phyloP scores from a whole-genome alignment of 257 asterid genomes.

The Schizonepeta tenuifolia region DNA sequence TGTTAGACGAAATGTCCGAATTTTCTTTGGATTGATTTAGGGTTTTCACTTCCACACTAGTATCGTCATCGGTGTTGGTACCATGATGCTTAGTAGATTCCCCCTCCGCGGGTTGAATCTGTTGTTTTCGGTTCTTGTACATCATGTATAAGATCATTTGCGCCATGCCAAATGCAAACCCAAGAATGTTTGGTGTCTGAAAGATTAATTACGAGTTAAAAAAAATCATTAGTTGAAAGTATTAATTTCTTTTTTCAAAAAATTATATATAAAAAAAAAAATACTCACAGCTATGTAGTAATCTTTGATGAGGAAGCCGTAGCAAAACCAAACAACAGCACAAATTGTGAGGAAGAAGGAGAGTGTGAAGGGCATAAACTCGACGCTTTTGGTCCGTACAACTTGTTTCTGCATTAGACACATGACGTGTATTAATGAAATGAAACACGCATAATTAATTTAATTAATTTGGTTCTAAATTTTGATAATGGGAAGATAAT shows the following conservation, averaged over 20 bases:
- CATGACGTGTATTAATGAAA: neutral
- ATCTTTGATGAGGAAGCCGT: slow-evolving; percentile 67
- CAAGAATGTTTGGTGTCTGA: slow-evolving; percentile 53
- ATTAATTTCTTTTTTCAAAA: too few species aligned
- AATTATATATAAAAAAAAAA: too few species aligned
- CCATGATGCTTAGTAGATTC: slow-evolving; percentile 30
- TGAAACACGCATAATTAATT: neutral
- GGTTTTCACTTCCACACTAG: neutral
- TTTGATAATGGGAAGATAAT: too few species aligned
- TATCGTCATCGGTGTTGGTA: neutral
- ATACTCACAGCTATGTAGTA: slow-evolving; percentile 73
- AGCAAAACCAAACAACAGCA: slow-evolving; percentile 80
- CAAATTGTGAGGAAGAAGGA: slow-evolving; percentile 77
- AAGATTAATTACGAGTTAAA: neutral
- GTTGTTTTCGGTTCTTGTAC: slow-evolving; percentile 32
- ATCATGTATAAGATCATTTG: slow-evolving; percentile 48
- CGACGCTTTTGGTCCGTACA: slow-evolving; percentile 72
- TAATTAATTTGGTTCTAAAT: too few species aligned
- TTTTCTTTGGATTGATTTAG: neutral
- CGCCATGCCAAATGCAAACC: slow-evolving; percentile 41
- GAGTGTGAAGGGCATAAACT: slow-evolving; percentile 75
- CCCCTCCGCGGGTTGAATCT: slow-evolving; percentile 22
- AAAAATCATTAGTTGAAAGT: neutral
- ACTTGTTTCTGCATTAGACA: slow-evolving; percentile 46
- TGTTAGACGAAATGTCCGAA: neutral